These are phyloP conservation scores for Malassezia sympodialis DNA, from an alignment of 1,284 basidiomycete genomes.

Conservation along the genomic window DNA sequence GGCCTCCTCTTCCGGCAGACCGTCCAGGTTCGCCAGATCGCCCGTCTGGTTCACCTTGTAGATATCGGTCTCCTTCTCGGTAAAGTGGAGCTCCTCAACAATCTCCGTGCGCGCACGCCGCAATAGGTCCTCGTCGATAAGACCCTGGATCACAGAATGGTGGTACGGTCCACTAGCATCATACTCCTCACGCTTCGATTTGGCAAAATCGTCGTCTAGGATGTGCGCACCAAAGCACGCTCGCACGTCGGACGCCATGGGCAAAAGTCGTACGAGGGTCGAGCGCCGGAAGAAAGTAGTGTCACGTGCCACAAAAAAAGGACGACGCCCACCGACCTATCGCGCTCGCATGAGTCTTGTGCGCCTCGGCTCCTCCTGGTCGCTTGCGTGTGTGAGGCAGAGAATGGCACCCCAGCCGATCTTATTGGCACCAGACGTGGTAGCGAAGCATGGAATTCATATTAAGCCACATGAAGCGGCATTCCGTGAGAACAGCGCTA, in stretches of 20 bases:
- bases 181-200: slow-evolving; percentile 24
- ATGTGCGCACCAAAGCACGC: slow-evolving; percentile 27
- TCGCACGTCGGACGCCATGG: slow-evolving; percentile 16
- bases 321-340: neutral
- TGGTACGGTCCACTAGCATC: slow-evolving; percentile 59
- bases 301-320: slow-evolving; percentile 5
- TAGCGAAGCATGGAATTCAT: slow-evolving; percentile 31
- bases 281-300: neutral
- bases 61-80: slow-evolving; percentile 96
- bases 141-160: slow-evolving; percentile 67
- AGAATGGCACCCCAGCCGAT: slow-evolving; percentile 43
- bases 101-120: slow-evolving; percentile 67
- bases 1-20: slow-evolving; percentile 52
- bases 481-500: slow-evolving; percentile 42
- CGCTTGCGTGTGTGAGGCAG: neutral
- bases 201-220: slow-evolving; percentile 18
- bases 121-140: slow-evolving; percentile 75
- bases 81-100: slow-evolving; percentile 73
- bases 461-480: slow-evolving; percentile 32
- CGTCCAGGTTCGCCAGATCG: slow-evolving; percentile 83
- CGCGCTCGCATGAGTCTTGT: slow-evolving; percentile 2
- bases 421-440: slow-evolving; percentile 27
- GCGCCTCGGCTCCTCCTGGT: neutral
- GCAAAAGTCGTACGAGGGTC: neutral
- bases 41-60: slow-evolving; percentile 97